Percentiles rank a stretch among this genome's conserved stretches.
These are phyloP conservation scores for Clitocybe nebularis DNA, from an alignment of 1,284 basidiomycete species.

Conservation along the genomic window DNA sequence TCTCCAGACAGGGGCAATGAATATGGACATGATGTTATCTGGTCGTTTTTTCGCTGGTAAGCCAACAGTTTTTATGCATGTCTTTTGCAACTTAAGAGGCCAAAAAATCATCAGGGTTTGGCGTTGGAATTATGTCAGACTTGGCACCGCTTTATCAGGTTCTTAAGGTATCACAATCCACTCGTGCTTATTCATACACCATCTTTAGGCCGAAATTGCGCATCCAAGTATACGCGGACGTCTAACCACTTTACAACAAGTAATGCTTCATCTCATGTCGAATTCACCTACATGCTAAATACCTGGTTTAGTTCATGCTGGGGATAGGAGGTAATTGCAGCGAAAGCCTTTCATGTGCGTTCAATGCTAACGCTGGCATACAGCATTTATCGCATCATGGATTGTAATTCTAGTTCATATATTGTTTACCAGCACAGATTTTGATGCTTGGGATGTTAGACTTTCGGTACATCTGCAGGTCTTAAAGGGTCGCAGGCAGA, in stretches of 20 bases:
- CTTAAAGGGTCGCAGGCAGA: constrained; percentile 34
- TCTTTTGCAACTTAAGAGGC: neutral
- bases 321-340: constrained; percentile 33
- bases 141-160: constrained; percentile 56
- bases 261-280: constrained; percentile 8
- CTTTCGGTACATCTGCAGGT: constrained; percentile 34
- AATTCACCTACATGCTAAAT: neutral
- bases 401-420: constrained; percentile 25
- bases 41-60: constrained; percentile 57
- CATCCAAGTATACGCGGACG: constrained; percentile 61
- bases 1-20: constrained; percentile 46
- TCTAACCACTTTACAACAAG: constrained; percentile 58
- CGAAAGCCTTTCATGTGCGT: neutral
- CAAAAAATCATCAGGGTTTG: constrained; percentile 25
- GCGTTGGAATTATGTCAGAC: constrained; percentile 49
- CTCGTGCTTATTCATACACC: neutral
- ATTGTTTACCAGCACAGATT: no score
- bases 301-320: constrained; percentile 33
- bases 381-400: constrained; percentile 43
- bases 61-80: neutral
- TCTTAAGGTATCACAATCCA: no score
- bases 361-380: neutral
- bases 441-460: constrained; percentile 23
- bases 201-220: constrained; percentile 48
- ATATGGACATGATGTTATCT: constrained; percentile 57